Evolutionary conservation across 331 rosid genomes (phyloP).

Genomic region (Spiraea crenata): DNA sequence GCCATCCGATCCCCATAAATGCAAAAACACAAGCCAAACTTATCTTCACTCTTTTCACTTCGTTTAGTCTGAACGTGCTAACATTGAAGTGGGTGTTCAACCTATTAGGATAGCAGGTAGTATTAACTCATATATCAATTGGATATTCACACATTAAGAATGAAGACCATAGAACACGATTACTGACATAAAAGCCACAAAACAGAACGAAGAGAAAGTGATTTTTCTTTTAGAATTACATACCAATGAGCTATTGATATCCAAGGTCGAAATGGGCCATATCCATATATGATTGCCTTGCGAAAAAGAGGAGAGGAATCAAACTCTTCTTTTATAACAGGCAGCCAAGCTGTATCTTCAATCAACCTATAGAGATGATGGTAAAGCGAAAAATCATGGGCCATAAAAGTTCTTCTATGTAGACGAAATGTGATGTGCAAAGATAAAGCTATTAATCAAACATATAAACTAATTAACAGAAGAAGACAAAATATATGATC

Average conservation of each 20-base stretch:
- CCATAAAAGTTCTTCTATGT: too few species aligned
- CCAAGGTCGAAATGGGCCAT: slow-evolving; percentile 90
- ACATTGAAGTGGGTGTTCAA: slow-evolving; percentile 69
- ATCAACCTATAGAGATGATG: slow-evolving; percentile 48
- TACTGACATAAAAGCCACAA: slow-evolving; percentile 1
- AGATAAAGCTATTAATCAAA: neutral
- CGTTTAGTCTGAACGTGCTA: slow-evolving; percentile 80
- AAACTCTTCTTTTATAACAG: slow-evolving; percentile 73
- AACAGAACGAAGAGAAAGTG: slow-evolving; percentile 4
- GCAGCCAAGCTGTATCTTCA: slow-evolving; percentile 98
- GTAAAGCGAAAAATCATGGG: slow-evolving; percentile 12
- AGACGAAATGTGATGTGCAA: neutral
- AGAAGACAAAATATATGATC: neutral
- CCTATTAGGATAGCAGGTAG: slow-evolving; percentile 45
- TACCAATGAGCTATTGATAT: slow-evolving; percentile 97
- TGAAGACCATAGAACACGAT: neutral
- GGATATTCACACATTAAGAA: neutral
- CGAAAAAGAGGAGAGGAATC: slow-evolving; percentile 62
- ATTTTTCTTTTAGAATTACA: neutral
- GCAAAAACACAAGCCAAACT: slow-evolving; percentile 94
- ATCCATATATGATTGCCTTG: slow-evolving; percentile 72
- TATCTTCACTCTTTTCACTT: slow-evolving; percentile 82
- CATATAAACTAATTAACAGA: neutral
- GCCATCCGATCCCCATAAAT: slow-evolving; percentile 93
- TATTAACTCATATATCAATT: slow-evolving; percentile 6